phyloP scores from a whole-genome alignment of 225 moss, liverwort and hornwort genomes.

The Polytrichum commune region DNA sequence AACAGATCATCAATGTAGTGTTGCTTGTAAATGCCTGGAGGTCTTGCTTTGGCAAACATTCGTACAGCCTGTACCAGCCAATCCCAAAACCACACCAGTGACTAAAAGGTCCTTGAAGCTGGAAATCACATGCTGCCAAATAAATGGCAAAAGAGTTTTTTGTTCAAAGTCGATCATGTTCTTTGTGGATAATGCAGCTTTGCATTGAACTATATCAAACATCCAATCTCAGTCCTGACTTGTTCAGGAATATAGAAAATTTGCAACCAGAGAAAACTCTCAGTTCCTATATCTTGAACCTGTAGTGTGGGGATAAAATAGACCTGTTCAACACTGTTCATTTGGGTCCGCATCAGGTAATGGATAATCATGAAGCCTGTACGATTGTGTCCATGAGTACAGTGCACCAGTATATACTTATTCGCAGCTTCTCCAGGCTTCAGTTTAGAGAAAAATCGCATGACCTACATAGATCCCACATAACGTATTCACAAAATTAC shows the following conservation, averaged over 20 bases:
- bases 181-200: too few relatives aligned
- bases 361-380: conserved; percentile 98
- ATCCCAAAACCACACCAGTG: neutral
- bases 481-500: too few relatives aligned
- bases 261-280: too few relatives aligned
- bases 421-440: conserved; percentile 44
- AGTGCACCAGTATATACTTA: conserved; percentile 87
- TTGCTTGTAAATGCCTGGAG: conserved; percentile 95
- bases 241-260: too few relatives aligned
- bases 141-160: too few relatives aligned
- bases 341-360: conserved; percentile 80
- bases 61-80: conserved; percentile 56
- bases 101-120: too few relatives aligned
- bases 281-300: too few relatives aligned
- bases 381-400: conserved; percentile 98
- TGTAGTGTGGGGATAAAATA: neutral
- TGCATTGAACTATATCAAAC: too few relatives aligned
- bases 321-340: conserved; percentile 77
- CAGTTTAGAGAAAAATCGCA: conserved; percentile 62
- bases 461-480: conserved; percentile 37
- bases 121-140: too few relatives aligned
- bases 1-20: conserved; percentile 94
- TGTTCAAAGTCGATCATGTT: too few relatives aligned
- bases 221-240: too few relatives aligned
- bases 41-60: conserved; percentile 78